These are phyloP conservation scores for Zygotorulaspora florentina DNA, from an alignment of 805 yeast species.

Conservation along the genomic window DNA sequence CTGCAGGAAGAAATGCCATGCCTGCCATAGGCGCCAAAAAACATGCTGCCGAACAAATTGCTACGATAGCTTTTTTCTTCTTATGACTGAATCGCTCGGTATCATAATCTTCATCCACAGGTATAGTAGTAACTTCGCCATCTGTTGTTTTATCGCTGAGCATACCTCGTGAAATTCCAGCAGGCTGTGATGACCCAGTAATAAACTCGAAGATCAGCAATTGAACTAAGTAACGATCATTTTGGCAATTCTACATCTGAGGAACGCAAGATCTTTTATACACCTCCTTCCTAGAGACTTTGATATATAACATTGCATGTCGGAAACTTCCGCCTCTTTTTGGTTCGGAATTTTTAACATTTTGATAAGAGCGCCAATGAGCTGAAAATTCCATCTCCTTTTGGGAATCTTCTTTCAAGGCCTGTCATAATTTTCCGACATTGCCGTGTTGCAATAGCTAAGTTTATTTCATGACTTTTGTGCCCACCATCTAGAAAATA, in stretches of 20 bases:
- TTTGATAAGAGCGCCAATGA: not conserved
- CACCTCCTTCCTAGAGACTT: too few species aligned
- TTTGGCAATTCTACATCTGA: not conserved
- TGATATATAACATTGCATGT: not conserved
- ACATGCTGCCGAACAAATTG: conserved; percentile 38
- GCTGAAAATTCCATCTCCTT: not conserved
- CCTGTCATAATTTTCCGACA: too few species aligned
- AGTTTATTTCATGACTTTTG: too few species aligned
- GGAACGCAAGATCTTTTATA: not conserved
- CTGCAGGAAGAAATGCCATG: conserved; percentile 49
- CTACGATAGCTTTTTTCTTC: conserved; percentile 32
- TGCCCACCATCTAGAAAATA: too few species aligned
- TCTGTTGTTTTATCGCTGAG: conserved; percentile 2
- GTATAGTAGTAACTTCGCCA: not conserved
- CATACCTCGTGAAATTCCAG: not conserved
- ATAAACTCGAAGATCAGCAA: too few species aligned
- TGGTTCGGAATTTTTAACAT: not conserved
- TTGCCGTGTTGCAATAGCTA: too few species aligned
- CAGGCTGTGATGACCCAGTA: not conserved
- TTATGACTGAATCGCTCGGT: not conserved
- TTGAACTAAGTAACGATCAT: too few species aligned
- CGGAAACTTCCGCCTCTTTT: conserved; percentile 2
- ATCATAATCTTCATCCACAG: not conserved
- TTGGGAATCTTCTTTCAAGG: not conserved
- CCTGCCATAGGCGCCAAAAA: conserved; percentile 45